Conservation (phyloP, 441 rosid genomes). For the Aleurites moluccanus region DNA sequence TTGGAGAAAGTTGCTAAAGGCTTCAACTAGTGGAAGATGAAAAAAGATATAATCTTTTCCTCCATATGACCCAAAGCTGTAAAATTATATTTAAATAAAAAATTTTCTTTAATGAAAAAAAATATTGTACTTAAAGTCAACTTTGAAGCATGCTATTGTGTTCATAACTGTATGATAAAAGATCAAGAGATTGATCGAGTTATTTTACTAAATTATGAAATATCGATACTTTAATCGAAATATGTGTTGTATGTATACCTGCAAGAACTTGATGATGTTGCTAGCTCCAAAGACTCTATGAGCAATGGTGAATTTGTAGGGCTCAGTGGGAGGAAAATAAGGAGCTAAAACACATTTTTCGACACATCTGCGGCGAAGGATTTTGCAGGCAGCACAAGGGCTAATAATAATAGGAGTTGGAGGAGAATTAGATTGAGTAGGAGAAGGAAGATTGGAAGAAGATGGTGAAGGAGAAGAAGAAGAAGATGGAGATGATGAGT, state of each 20-base stretch:
- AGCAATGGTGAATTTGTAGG: conserved; percentile 65
- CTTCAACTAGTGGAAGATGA: background rate
- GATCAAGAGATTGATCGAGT: too few relatives aligned
- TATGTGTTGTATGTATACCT: conserved; percentile 31
- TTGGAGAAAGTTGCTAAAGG: background rate
- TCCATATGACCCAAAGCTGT: background rate
- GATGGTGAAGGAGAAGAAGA: conserved; percentile 20
- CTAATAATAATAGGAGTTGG: conserved; percentile 36
- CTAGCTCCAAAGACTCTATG: conserved; percentile 71
- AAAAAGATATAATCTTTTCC: background rate
- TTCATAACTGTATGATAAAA: background rate
- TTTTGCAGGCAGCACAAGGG: conserved; percentile 80
- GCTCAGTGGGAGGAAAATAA: conserved; percentile 70
- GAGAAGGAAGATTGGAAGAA: conserved; percentile 13
- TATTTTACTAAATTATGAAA: too few relatives aligned
- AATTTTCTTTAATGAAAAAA: too few relatives aligned
- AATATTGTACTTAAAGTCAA: conserved; percentile 1
- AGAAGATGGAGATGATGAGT: conserved; percentile 22
- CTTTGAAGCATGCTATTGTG: background rate
- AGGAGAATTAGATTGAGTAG: conserved; percentile 20
- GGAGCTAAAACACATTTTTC: conserved; percentile 68
- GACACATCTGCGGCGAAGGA: conserved; percentile 64
- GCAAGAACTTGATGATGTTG: conserved; percentile 69
- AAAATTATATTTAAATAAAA: too few relatives aligned
- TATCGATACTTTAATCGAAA: too few relatives aligned